Evolutionary conservation across 139 green algal species (phyloP).

Genomic region (Limnomonas spitsbergensis): DNA sequence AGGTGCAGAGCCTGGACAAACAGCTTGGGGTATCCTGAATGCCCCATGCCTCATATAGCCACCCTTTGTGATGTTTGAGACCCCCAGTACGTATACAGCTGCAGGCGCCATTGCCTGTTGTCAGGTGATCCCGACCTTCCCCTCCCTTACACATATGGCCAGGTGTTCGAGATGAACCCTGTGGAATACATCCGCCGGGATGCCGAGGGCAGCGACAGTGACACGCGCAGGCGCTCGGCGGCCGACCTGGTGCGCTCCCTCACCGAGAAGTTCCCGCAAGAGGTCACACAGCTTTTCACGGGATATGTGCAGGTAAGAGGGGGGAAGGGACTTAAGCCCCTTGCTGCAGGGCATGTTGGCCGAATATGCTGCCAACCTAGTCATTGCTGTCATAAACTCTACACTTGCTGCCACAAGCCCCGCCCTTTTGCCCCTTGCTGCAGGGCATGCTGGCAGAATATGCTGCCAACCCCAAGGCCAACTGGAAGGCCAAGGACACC

Average conservation of each 20-base stretch:
- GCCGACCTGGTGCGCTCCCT: constrained; percentile 89
- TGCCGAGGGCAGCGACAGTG: constrained; percentile 89
- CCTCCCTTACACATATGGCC: too few relatives aligned
- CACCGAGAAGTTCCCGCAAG: constrained; percentile 70
- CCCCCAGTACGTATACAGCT: too few relatives aligned
- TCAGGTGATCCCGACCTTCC: too few relatives aligned
- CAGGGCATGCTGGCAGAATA: constrained; percentile 67
- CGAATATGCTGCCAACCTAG: constrained; percentile 66
- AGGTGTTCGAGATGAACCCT: constrained; percentile 45
- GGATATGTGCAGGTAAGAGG: constrained; percentile 56
- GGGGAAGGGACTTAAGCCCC: constrained; percentile 28
- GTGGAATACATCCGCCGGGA: constrained; percentile 94
- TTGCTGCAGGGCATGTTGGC: constrained; percentile 44
- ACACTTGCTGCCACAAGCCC: too few relatives aligned
- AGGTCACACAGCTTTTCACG: constrained; percentile 82
- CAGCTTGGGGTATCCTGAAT: too few relatives aligned
- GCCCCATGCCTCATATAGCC: too few relatives aligned
- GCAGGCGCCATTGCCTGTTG: too few relatives aligned
- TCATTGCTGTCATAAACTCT: not conserved
- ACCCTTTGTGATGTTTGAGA: too few relatives aligned
- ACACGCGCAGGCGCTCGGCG: constrained; percentile 84
- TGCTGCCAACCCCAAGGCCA: constrained; percentile 45
- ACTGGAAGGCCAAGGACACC: constrained; percentile 92
- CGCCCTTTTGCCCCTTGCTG: not conserved
- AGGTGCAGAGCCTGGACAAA: too few relatives aligned